Evolutionary conservation across 805 yeast genomes (phyloP), one percentile per base, ranked within the genome.

Genomic region (Candida taoyuanica): DNA sequence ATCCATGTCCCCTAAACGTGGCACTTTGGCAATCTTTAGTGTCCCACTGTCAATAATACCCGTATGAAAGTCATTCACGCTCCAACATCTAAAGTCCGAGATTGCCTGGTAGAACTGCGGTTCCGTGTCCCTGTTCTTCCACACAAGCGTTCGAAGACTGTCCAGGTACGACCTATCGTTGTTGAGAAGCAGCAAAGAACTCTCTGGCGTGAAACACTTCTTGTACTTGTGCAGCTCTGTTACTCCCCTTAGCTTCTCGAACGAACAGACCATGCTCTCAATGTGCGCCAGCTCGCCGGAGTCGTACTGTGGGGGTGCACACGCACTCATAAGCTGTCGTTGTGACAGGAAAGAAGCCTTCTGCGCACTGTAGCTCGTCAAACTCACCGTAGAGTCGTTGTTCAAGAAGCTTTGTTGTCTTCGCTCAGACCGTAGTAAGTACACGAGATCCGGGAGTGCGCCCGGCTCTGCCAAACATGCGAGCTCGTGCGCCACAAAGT

Each of bases 1-100:
- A 29, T 38, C 34, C 18, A 33, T 5, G 18, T 33, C 27, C 9
- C 40, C 36, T 23, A 46, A 44, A 13, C 51, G 56, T 5, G 85
- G 84, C 1, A 75, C 46, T 36, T 58, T 59, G 7, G 83, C 64
- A 7, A 82, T 55, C 34, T 67, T 63, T 23, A 82, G 50, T 16
- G 63, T 57, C 0, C 88, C 91, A 8, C 53, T 48, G 1, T 84
- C 85, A 7, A 76, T 78, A 55, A 78, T 81, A 17, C 61, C 60
- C 31, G 64, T 68, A 12, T 59, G 53, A 48, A 63, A 74, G 1
- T 37, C 55, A 5, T 47, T 37, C 5, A 51, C 33, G 25, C 71
- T 69, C 62, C 73, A 76, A 1, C 78, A 78, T 3, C 87, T 88
- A 48, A 84, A 88, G 3, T 82, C 71, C 30, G 76, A 74, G n/a